Evolutionary conservation across 2,329 filamentous ascomycete genomes (phyloP).

Genomic region (Zymoseptoria pseudotritici): DNA sequence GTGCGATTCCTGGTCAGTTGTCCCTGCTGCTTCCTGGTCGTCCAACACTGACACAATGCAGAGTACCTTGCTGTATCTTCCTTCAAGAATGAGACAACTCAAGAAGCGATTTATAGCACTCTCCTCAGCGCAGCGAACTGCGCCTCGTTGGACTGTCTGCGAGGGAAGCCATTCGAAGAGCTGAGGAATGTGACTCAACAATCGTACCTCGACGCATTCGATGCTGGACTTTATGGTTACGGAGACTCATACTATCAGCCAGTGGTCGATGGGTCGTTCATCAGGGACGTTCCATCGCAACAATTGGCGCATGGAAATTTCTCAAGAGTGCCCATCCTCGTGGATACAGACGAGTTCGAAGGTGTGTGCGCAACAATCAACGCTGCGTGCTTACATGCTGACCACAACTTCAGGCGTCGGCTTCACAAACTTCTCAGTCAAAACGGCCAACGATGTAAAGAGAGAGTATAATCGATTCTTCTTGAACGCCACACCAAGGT

Average conservation of each 20-base stretch:
- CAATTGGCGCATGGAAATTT: not conserved
- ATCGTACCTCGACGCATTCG: not conserved
- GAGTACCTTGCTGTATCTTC: not conserved
- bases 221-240: not conserved
- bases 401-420: not conserved
- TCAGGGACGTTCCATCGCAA: not conserved
- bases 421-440: not conserved
- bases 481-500: not conserved
- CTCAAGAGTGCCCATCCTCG: not conserved
- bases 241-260: not conserved
- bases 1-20: not conserved
- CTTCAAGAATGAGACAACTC: not conserved
- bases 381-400: not conserved
- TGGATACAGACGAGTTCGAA: not conserved
- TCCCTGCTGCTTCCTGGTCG: not conserved
- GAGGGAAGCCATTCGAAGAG: not conserved
- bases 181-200: not conserved
- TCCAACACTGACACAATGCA: not conserved
- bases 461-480: not conserved
- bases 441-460: not conserved
- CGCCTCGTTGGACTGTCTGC: slow-evolving; percentile 1
- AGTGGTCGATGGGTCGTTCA: not conserved
- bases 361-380: not conserved
- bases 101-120: not conserved
- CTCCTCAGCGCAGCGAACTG: not conserved